Percentiles rank a stretch among this genome's conserved stretches.
Evolutionary conservation across 345 rosid genomes (phyloP).

Genomic region (Eucalyptus erythrocorys): DNA sequence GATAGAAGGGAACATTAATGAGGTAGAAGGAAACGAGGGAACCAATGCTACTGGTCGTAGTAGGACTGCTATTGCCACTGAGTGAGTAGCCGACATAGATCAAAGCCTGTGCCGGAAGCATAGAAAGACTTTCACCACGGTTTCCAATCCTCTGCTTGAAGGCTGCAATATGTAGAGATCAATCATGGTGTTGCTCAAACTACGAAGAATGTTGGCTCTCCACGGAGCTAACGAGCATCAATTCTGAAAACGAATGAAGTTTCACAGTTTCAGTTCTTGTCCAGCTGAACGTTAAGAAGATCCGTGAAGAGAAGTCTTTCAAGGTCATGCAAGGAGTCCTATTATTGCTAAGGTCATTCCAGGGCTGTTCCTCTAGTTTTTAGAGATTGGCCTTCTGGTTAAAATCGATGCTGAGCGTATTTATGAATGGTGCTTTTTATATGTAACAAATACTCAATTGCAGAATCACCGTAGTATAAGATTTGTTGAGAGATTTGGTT

Average conservation of each 20-base stretch:
- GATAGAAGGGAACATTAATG: neutral
- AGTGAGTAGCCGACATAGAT: neutral
- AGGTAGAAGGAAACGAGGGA: neutral
- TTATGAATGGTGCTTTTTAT: neutral
- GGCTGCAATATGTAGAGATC: neutral
- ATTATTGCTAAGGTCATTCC: neutral
- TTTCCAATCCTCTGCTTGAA: neutral
- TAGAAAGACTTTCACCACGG: constrained; percentile 1
- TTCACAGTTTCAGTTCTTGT: constrained; percentile 33
- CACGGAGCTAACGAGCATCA: constrained; percentile 30
- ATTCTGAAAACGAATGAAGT: constrained; percentile 35
- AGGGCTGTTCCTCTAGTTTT: neutral
- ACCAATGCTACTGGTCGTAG: neutral
- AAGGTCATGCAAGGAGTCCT: constrained; percentile 9
- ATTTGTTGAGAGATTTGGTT: neutral
- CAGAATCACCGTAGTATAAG: neutral
- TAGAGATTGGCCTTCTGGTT: neutral
- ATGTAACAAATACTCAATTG: neutral
- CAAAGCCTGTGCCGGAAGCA: neutral
- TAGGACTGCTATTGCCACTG: neutral
- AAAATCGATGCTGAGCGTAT: neutral
- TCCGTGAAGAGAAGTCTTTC: constrained; percentile 52
- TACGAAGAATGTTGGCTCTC: constrained; percentile 58
- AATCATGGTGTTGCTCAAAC: neutral
- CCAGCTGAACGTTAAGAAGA: constrained; percentile 26